A percentile compares a stretch with the other conserved stretches of the same genome.
Evolutionary conservation across 23 red algal genomes (phyloP).

Genomic region (Chondrus crispus): DNA sequence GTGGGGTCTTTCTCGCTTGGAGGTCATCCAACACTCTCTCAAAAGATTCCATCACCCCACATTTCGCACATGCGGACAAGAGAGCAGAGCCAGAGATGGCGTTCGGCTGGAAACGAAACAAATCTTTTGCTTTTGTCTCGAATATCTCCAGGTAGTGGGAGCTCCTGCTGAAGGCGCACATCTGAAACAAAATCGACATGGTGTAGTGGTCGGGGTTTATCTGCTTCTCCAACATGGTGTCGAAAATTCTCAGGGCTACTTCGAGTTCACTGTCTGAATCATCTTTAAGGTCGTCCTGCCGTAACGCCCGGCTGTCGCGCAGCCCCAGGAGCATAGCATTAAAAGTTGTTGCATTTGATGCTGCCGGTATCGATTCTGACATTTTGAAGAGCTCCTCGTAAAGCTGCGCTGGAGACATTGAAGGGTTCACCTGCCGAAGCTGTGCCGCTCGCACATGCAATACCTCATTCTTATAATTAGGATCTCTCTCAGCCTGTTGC

Average conservation of each 20-base stretch:
- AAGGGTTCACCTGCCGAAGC: neutral
- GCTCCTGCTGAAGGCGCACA: slow-evolving; percentile 11
- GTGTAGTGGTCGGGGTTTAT: slow-evolving; percentile 45
- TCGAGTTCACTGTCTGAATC: neutral
- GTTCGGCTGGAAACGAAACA: slow-evolving; percentile 26
- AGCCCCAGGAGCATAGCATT: neutral
- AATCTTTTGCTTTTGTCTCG: neutral
- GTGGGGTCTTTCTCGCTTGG: neutral
- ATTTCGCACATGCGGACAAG: slow-evolving; percentile 20
- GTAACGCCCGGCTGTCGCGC: neutral
- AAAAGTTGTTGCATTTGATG: neutral
- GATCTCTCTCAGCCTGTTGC: neutral
- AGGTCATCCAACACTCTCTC: slow-evolving; percentile 26
- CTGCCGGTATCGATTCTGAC: neutral
- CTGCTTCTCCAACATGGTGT: slow-evolving; percentile 13
- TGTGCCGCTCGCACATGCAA: neutral
- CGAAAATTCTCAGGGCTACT: neutral
- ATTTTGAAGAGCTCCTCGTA: neutral
- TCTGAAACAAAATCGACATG: slow-evolving; percentile 53
- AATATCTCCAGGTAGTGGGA: slow-evolving; percentile 1
- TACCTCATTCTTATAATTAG: neutral
- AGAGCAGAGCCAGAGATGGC: slow-evolving; percentile 36
- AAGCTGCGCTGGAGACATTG: neutral
- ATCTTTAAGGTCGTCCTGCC: neutral
- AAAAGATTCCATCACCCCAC: neutral